Conservation (phyloP, 2,329 filamentous ascomycete genomes). For the Colletotrichum limetticola region DNA sequence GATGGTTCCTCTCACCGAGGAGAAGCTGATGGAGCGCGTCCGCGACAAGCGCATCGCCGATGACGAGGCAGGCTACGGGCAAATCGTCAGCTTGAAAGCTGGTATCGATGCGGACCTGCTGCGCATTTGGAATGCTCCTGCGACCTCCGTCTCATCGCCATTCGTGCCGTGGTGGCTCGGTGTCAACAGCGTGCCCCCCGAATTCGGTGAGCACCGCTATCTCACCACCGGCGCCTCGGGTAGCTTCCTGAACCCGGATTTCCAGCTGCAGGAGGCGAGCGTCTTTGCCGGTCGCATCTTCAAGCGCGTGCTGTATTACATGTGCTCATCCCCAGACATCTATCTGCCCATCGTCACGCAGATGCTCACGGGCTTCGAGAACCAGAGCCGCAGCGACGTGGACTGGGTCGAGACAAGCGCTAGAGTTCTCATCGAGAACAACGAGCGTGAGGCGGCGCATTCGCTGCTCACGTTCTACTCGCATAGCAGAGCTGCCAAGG, state of each 20-base stretch:
- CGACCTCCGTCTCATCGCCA: slow-evolving; percentile 41
- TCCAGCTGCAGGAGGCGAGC: slow-evolving; percentile 41
- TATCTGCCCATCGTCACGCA: slow-evolving; percentile 40
- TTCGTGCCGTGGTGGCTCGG: slow-evolving; percentile 44
- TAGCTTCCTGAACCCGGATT: slow-evolving; percentile 41
- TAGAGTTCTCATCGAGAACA: slow-evolving; percentile 31
- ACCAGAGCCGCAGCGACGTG: slow-evolving; percentile 36
- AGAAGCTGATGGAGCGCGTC: slow-evolving; percentile 53
- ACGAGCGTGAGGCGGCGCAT: slow-evolving; percentile 36
- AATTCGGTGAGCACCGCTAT: slow-evolving; percentile 42
- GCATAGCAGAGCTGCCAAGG: slow-evolving; percentile 37
- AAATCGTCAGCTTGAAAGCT: slow-evolving; percentile 39
- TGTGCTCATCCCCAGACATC: slow-evolving; percentile 39
- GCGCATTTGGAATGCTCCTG: slow-evolving; percentile 41
- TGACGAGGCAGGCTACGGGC: slow-evolving; percentile 43
- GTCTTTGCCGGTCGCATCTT: slow-evolving; percentile 41
- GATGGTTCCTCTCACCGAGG: slow-evolving; percentile 60
- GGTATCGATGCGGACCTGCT: slow-evolving; percentile 38
- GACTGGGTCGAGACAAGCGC: slow-evolving; percentile 40
- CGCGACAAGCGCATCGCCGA: slow-evolving; percentile 42
- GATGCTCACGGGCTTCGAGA: slow-evolving; percentile 40
- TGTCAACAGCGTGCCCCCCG: slow-evolving; percentile 38
- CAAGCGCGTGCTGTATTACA: slow-evolving; percentile 44
- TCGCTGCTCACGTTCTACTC: slow-evolving; percentile 40
- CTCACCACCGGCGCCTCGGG: slow-evolving; percentile 41